These are phyloP conservation scores for Chlorella sp. DNA, from an alignment of 139 green algal species.

Conservation along the genomic window DNA sequence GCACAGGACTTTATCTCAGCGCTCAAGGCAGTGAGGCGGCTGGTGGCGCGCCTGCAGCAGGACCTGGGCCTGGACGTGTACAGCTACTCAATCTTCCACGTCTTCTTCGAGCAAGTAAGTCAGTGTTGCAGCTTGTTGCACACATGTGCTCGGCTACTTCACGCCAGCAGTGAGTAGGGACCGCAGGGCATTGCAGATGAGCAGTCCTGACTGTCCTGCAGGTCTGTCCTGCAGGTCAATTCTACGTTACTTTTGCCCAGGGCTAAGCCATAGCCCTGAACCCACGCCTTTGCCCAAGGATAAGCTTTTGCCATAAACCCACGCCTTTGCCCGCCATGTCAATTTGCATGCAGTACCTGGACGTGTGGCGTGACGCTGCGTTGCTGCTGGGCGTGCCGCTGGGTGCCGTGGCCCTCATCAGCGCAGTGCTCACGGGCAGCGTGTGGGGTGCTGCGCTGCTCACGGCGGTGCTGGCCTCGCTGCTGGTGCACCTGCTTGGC, in stretches of 20 bases:
- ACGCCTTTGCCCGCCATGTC: no score
- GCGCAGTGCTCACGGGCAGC: conserved; percentile 37
- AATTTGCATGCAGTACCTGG: conserved; percentile 17
- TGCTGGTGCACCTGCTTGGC: conserved; percentile 73
- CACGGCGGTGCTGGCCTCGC: conserved; percentile 42
- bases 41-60: conserved; percentile 12
- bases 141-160: no score
- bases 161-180: no score
- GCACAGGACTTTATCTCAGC: conserved; percentile 76
- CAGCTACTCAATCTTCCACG: conserved; percentile 86
- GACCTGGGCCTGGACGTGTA: conserved; percentile 68
- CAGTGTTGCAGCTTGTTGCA: no score
- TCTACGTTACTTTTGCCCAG: no score
- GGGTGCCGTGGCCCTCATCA: conserved; percentile 24
- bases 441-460: conserved; percentile 46
- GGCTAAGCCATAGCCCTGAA: no score
- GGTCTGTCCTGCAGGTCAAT: no score
- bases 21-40: conserved; percentile 29
- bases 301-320: no score
- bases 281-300: no score
- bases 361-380: conserved; percentile 12
- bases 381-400: conserved; percentile 28
- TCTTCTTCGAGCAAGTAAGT: conserved; percentile 87
- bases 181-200: no score
- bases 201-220: no score